These are phyloP conservation scores for Cyclotella choctawhatcheeana DNA, from an alignment of 108 stramenopile genomes.

Conservation along the genomic window DNA sequence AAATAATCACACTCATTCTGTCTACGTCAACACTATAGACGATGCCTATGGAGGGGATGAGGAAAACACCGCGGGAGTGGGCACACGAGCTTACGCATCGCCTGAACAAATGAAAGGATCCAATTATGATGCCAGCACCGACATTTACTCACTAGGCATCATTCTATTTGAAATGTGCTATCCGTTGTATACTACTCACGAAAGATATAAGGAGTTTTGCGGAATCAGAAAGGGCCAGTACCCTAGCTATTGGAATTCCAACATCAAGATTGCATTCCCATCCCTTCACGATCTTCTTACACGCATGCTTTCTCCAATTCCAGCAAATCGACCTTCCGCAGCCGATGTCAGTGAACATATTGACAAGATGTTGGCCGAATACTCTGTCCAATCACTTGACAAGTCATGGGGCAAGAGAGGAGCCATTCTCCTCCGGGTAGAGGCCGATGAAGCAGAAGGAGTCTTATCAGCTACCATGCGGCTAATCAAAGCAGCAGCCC, in stretches of 20 bases:
- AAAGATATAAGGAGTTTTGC: slow-evolving; percentile 55
- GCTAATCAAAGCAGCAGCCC: slow-evolving; percentile 62
- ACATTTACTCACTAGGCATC: slow-evolving; percentile 93
- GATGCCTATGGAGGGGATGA: slow-evolving; percentile 22
- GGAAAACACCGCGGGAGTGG: slow-evolving; percentile 91
- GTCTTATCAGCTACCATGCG: slow-evolving; percentile 67
- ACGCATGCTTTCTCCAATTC: slow-evolving; percentile 69
- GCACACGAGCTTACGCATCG: slow-evolving; percentile 91
- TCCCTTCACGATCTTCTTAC: slow-evolving; percentile 62
- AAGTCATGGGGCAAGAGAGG: slow-evolving; percentile 58
- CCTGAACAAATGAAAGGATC: slow-evolving; percentile 94
- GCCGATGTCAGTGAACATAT: slow-evolving; percentile 58
- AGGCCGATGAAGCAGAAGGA: slow-evolving; percentile 66
- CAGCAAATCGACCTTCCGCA: slow-evolving; percentile 71
- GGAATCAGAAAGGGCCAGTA: slow-evolving; percentile 45
- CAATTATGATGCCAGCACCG: slow-evolving; percentile 93
- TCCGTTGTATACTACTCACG: slow-evolving; percentile 90
- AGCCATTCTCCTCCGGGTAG: slow-evolving; percentile 71
- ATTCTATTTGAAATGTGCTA: slow-evolving; percentile 96
- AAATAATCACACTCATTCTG: not conserved
- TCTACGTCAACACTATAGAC: not conserved
- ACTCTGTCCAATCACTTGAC: slow-evolving; percentile 76
- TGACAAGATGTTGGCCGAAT: slow-evolving; percentile 68
- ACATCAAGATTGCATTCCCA: slow-evolving; percentile 60
- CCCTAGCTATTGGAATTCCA: slow-evolving; percentile 65